Conservation (phyloP, 2,329 filamentous ascomycete genomes). For the Penicillium sp. region DNA sequence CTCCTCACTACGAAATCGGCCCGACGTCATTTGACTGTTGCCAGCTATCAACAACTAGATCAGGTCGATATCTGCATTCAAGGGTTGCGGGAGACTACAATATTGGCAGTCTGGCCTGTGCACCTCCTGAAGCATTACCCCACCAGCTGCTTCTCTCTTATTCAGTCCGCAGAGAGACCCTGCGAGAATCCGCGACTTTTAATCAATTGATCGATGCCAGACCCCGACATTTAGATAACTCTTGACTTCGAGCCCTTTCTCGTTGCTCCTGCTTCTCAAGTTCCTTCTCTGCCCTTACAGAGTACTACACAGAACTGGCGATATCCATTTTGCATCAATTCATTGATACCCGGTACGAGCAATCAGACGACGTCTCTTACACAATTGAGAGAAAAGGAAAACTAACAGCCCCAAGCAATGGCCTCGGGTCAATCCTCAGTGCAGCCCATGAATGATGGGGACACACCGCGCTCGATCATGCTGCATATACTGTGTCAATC, state of each 20-base stretch:
- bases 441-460: neutral
- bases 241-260: neutral
- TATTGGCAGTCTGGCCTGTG: neutral
- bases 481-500: slow-evolving; percentile 44
- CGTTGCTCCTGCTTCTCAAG: too few species aligned
- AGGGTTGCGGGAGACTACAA: neutral
- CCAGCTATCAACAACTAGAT: slow-evolving; percentile 11
- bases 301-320: neutral
- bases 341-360: neutral
- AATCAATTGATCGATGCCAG: neutral
- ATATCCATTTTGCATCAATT: neutral
- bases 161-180: neutral
- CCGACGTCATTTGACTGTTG: slow-evolving; percentile 8
- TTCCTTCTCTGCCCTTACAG: too few species aligned
- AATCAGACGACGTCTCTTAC: neutral
- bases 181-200: neutral
- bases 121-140: neutral
- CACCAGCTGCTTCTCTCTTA: neutral
- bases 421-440: slow-evolving; percentile 4
- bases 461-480: slow-evolving; percentile 21
- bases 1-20: neutral
- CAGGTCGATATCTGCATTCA: neutral
- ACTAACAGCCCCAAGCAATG: slow-evolving; percentile 4
- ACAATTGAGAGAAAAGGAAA: neutral
- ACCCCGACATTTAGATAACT: neutral